A percentile compares a stretch with the other conserved stretches of the same genome.
phyloP scores from a whole-genome alignment of 441 rosid species.

The Mallotus repandus region DNA sequence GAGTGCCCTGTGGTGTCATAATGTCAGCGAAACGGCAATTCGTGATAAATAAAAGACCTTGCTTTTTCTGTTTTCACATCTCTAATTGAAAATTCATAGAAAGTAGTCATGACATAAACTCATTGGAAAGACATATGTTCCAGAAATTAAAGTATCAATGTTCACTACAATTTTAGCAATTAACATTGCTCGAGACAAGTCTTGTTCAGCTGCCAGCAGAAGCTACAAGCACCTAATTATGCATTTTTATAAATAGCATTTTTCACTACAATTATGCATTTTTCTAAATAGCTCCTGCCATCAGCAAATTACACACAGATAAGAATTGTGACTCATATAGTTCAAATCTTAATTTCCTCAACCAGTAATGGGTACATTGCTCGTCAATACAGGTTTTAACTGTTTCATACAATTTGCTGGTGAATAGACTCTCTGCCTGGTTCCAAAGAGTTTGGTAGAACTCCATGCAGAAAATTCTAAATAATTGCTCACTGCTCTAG shows the following conservation, averaged over 20 bases:
- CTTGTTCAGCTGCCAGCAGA: constrained; percentile 13
- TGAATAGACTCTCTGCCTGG: not conserved
- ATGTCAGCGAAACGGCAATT: too few relatives aligned
- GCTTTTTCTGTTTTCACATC: too few relatives aligned
- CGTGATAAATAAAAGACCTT: too few relatives aligned
- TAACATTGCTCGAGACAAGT: not conserved
- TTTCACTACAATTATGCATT: not conserved
- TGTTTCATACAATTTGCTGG: not conserved
- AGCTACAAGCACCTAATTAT: constrained; percentile 8
- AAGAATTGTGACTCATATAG: constrained; percentile 1
- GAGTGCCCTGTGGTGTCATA: too few relatives aligned
- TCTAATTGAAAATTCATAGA: not conserved
- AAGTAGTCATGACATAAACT: not conserved
- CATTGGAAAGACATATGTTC: constrained; percentile 2
- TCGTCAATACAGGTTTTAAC: not conserved
- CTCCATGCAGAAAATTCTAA: not conserved
- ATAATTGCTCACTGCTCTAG: not conserved
- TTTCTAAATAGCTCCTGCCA: not conserved
- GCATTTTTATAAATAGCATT: not conserved
- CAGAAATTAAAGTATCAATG: not conserved
- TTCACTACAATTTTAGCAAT: not conserved
- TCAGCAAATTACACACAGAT: constrained; percentile 1
- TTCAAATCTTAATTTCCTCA: not conserved
- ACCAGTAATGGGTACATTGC: not conserved
- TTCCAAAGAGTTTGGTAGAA: not conserved